These are phyloP conservation scores for Neopestalotiopsis clavispora DNA, from an alignment of 2,329 filamentous ascomycete genomes.

Conservation along the genomic window DNA sequence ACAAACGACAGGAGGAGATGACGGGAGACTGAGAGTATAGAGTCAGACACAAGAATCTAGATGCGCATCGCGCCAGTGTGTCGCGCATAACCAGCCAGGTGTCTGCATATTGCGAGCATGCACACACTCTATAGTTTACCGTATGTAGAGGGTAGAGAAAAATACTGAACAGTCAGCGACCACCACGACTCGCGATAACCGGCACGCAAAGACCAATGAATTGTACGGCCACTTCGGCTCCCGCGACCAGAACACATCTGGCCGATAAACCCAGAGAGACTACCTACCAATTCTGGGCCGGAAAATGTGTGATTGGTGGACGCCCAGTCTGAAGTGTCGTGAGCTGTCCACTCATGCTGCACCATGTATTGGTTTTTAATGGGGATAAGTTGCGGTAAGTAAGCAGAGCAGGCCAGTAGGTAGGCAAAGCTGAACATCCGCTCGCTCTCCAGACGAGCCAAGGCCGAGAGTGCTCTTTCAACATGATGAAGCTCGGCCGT, in stretches of 20 bases:
- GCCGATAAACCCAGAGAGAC: not conserved
- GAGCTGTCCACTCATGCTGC: not conserved
- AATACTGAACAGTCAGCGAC: slow-evolving; percentile 10
- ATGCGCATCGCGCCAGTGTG: not conserved
- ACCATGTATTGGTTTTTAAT: not conserved
- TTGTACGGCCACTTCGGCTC: not conserved
- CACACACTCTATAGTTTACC: slow-evolving; percentile 1
- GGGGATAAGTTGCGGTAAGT: slow-evolving; percentile 7
- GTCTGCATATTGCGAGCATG: not conserved
- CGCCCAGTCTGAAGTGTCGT: not conserved
- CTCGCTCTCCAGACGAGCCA: no score
- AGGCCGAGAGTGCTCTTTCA: no score
- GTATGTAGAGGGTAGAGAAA: not conserved
- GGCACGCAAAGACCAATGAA: not conserved
- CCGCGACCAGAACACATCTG: not conserved
- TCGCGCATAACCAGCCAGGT: not conserved
- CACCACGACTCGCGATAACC: not conserved
- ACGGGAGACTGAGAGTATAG: not conserved
- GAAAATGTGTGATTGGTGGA: slow-evolving; percentile 1
- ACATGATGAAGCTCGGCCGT: no score
- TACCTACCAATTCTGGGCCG: slow-evolving; percentile 5
- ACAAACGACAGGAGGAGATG: not conserved
- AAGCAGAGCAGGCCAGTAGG: not conserved
- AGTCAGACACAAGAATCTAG: not conserved
- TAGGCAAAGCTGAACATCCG: no score